Evolutionary conservation across 805 yeast species (phyloP).

Genomic region (Yarrowia divulgata): DNA sequence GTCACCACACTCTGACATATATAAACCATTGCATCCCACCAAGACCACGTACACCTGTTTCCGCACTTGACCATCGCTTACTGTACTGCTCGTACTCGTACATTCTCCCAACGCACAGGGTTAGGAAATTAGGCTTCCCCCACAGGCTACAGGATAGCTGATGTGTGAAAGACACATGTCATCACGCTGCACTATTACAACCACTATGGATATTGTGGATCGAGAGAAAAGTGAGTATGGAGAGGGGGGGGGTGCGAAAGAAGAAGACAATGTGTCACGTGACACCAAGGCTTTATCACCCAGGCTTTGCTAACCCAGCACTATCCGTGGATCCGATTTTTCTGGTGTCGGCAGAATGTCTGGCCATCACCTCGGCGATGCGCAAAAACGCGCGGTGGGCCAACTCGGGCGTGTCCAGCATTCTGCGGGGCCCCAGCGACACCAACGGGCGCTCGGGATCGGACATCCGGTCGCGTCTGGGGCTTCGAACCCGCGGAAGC

Average conservation of each 20-base stretch:
- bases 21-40: too few relatives aligned
- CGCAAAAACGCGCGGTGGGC: slow-evolving; percentile 80
- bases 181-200: neutral
- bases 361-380: slow-evolving; percentile 86
- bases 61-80: too few relatives aligned
- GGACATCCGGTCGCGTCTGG: slow-evolving; percentile 53
- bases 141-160: neutral
- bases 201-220: slow-evolving; percentile 11
- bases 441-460: slow-evolving; percentile 5
- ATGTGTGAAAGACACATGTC: slow-evolving; percentile 15
- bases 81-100: too few relatives aligned
- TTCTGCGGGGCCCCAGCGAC: slow-evolving; percentile 52
- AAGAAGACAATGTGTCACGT: too few relatives aligned
- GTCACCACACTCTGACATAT: too few relatives aligned
- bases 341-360: slow-evolving; percentile 86
- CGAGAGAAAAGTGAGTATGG: slow-evolving; percentile 29
- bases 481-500: slow-evolving; percentile 54
- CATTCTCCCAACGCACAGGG: slow-evolving; percentile 6
- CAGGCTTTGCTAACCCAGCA: slow-evolving; percentile 17
- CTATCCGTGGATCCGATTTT: slow-evolving; percentile 76
- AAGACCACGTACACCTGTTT: too few relatives aligned
- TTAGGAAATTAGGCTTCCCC: slow-evolving; percentile 10
- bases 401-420: slow-evolving; percentile 83
- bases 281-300: too few relatives aligned
- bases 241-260: neutral